A percentile compares a stretch with the other conserved stretches of the same genome.
phyloP scores from a whole-genome alignment of 1,284 basidiomycete species.

The Anthracocystis panici-leucophaei region DNA sequence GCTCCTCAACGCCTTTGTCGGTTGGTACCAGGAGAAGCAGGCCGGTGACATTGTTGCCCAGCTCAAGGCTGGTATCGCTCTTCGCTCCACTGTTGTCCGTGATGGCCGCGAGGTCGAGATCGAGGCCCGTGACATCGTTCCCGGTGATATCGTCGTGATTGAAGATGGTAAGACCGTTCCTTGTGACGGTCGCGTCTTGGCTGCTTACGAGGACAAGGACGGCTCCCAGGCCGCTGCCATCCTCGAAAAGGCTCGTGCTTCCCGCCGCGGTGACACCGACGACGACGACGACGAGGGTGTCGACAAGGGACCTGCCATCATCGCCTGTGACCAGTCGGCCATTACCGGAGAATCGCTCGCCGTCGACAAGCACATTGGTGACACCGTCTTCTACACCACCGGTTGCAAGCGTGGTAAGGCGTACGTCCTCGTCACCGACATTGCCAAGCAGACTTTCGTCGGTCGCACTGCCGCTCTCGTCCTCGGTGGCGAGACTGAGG shows the following conservation, averaged over 20 bases:
- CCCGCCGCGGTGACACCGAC: constrained; percentile 63
- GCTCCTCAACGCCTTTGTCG: constrained; percentile 73
- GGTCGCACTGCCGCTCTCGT: constrained; percentile 73
- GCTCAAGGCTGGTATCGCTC: constrained; percentile 75
- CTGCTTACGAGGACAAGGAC: constrained; percentile 71
- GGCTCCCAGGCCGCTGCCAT: constrained; percentile 66
- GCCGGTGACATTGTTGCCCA: constrained; percentile 74
- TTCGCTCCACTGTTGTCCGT: constrained; percentile 72
- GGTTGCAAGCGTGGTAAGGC: constrained; percentile 74
- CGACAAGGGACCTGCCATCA: constrained; percentile 73
- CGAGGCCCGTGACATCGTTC: constrained; percentile 74
- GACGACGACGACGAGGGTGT: constrained; percentile 70
- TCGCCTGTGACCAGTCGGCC: constrained; percentile 74
- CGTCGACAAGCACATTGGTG: constrained; percentile 74
- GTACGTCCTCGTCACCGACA: constrained; percentile 72
- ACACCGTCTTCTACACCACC: constrained; percentile 72
- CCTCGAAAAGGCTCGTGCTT: constrained; percentile 65
- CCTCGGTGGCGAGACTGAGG: constrained; percentile 68
- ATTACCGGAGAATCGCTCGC: constrained; percentile 75
- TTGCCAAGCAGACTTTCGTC: constrained; percentile 73
- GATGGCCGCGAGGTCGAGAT: constrained; percentile 73
- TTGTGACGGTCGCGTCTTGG: constrained; percentile 73
- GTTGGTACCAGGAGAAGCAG: constrained; percentile 75
- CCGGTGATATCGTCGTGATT: constrained; percentile 73
- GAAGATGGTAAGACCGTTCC: constrained; percentile 74